Evolutionary conservation across 1,139 yeast species (phyloP), one percentile per base, ranked within the genome.

Genomic region (Sugiyamaella pinicola): DNA sequence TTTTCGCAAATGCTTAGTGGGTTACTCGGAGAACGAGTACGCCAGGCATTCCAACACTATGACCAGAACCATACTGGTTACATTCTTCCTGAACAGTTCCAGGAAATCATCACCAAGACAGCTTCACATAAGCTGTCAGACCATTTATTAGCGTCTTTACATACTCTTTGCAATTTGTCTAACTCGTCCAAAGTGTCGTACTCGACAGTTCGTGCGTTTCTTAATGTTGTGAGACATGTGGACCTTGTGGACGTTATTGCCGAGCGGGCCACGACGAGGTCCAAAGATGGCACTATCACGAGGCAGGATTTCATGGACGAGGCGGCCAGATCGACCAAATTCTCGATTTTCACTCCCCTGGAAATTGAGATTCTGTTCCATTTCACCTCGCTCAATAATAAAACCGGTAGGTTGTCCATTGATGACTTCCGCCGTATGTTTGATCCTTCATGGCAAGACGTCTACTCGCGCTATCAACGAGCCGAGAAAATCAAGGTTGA

Each of bases 1-100:
- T 75, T 74, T 60, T 71, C 74, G 26, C 78, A 75, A 59, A 74
- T 74, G 78, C 64, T 74, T 47, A 64, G 72, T 44, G 78, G 78
- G 28, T 65, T 74, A 40, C 67, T 71, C 49, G 79, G 78, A 37
- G 78, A 74, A 62, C 74, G 78, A 15, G 76, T 74, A 19, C 70
- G 78, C 40, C 78, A 74, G 64, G 76, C 77, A 26, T 74, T 75
- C 65, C 66, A 63, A 55, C 57, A 65, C 57, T 73, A 64, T 52
- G 78, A 74, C 65, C 61, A 59, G 42, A 52, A 56, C 31, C 61
- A 69, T 52, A 61, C 72, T 34, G 78, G 78, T 2, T 74, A 63
- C 61, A 75, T 74, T 51, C 61, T 67, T 22, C 74, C 76, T 10
- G 73, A 69, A 33, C 71, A 75, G 58, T 75, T 74, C 61, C 73